Percentiles rank a stretch among this genome's conserved stretches.
Evolutionary conservation across 148 eudicot genomes (phyloP).

Genomic region (Cornus florida): DNA sequence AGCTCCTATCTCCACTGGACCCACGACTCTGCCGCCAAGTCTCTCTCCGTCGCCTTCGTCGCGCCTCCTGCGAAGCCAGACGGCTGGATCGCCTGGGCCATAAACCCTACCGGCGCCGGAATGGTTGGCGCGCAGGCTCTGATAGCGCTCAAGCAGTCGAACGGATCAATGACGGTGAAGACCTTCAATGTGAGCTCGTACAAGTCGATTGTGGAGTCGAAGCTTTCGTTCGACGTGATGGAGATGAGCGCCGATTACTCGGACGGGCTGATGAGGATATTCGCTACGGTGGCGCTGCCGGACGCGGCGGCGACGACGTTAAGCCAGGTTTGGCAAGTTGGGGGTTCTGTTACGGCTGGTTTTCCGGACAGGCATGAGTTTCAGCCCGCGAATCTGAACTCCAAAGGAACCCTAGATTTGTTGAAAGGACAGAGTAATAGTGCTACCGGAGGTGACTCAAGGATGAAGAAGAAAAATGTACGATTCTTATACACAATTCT

Average conservation of each 20-base stretch:
- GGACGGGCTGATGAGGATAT: slow-evolving; percentile 35
- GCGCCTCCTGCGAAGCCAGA: slow-evolving; percentile 39
- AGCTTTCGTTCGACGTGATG: slow-evolving; percentile 27
- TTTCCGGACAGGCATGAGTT: slow-evolving; percentile 53
- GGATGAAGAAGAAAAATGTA: slow-evolving; percentile 58
- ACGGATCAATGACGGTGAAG: slow-evolving; percentile 45
- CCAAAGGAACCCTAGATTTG: slow-evolving; percentile 59
- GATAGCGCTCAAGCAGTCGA: slow-evolving; percentile 41
- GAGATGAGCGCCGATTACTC: slow-evolving; percentile 24
- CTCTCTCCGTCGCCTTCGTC: slow-evolving; percentile 65
- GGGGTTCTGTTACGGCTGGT: slow-evolving; percentile 36
- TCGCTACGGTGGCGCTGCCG: slow-evolving; percentile 39
- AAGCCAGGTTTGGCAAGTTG: slow-evolving; percentile 79
- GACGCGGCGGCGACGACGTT: slow-evolving; percentile 10
- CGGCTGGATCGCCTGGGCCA: slow-evolving; percentile 85
- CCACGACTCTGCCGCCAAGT: slow-evolving; percentile 33
- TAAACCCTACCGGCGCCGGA: slow-evolving; percentile 60
- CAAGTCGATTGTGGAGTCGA: slow-evolving; percentile 6
- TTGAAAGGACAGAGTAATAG: slow-evolving; percentile 26
- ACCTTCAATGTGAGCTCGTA: slow-evolving; percentile 33
- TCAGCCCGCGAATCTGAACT: slow-evolving; percentile 43
- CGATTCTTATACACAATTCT: slow-evolving; percentile 26
- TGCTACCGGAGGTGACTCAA: slow-evolving; percentile 17
- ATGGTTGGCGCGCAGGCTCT: slow-evolving; percentile 70
- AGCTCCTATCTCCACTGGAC: slow-evolving; percentile 64